Percentiles rank a stretch among this genome's conserved stretches.
phyloP scores from a whole-genome alignment of 495 filamentous ascomycete species.

The Hypoxylon subgilvum region DNA sequence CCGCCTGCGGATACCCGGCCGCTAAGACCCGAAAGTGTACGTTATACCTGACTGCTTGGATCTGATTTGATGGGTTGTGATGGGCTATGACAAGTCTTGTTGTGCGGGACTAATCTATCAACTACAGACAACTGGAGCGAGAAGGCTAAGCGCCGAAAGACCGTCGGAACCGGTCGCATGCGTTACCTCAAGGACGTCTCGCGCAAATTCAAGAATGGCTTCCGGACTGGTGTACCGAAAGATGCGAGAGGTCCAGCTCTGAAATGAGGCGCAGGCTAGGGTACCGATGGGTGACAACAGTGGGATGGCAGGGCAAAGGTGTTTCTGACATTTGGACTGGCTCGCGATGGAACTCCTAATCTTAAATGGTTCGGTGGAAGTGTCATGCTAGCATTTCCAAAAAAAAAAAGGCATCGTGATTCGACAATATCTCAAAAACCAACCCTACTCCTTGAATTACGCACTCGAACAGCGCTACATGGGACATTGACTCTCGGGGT shows the following conservation, averaged over 20 bases:
- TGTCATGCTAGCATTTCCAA: constrained; percentile 40
- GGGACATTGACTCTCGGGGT: no score
- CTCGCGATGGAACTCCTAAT: constrained; percentile 37
- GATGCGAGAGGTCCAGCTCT: constrained; percentile 69
- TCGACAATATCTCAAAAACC: constrained; percentile 32
- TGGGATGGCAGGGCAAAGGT: constrained; percentile 44
- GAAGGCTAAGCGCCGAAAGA: constrained; percentile 99
- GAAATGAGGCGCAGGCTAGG: constrained; percentile 39
- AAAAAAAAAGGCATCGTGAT: constrained; percentile 43
- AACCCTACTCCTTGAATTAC: no score
- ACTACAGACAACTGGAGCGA: constrained; percentile 94
- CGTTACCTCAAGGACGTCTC: constrained; percentile 87
- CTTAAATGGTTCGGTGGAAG: constrained; percentile 32
- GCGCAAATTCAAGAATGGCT: constrained; percentile 93
- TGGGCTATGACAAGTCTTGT: no score
- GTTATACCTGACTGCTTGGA: constrained; percentile 49
- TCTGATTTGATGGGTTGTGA: neutral
- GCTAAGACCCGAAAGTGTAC: constrained; percentile 98
- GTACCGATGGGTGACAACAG: constrained; percentile 37
- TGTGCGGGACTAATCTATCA: constrained; percentile 12
- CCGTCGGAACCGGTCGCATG: constrained; percentile 92
- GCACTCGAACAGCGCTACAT: no score
- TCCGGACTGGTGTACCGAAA: constrained; percentile 89
- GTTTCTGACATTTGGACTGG: constrained; percentile 47
- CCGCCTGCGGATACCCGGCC: constrained; percentile 95